Base-by-base conservation (phyloP, 331 rosid species). In the Quercus tomentella region DNA sequence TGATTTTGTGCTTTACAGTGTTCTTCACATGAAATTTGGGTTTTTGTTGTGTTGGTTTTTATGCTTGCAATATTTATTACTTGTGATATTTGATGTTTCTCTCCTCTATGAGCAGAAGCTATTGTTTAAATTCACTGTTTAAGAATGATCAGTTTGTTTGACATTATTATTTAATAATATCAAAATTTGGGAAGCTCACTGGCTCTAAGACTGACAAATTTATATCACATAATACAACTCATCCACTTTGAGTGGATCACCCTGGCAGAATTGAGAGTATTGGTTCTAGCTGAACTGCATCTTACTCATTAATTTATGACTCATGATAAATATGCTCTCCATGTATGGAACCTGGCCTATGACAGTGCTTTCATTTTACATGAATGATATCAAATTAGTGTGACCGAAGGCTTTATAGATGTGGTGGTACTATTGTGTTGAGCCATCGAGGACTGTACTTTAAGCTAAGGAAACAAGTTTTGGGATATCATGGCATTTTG, bases 31-130 rank as follows among this genome's bases (percentile, higher is more conserved):
- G 7, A 31, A 11, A 35, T 61, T 68, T 14, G 8, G 26, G 74
- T 54, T 69, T 49, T 77, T 28, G 74, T 69, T 62, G n/a, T 66
- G 81, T 63, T 73, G 72, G 75, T 83, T 49, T 81, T 83, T 81
- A 17, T 57, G 5, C 26, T 15, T 80, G 67, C 58, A 33, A 43
- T 55, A 0, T 75, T 25, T 77, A 6, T 52, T 16, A 56, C 20
- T 6, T 12, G 22, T 74, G 30, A 17, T 41, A 30, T 17, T 71
- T 62, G 26, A 14, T 49, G 15, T 54, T 20, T 79, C 52, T 31
- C 30, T 35, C 65, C 67, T 21, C 30, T 25, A 16, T 2, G 73
- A 51, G 35, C 71, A 35, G 7, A 35, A 5, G 20, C 51, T n/a
- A 1, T 41, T 54, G 12, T 17, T 61, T 33, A 57, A 57, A 22